Evolutionary conservation across 2,329 filamentous ascomycete genomes (phyloP).

Genomic region (Berkeleyomyces rouxiae): DNA sequence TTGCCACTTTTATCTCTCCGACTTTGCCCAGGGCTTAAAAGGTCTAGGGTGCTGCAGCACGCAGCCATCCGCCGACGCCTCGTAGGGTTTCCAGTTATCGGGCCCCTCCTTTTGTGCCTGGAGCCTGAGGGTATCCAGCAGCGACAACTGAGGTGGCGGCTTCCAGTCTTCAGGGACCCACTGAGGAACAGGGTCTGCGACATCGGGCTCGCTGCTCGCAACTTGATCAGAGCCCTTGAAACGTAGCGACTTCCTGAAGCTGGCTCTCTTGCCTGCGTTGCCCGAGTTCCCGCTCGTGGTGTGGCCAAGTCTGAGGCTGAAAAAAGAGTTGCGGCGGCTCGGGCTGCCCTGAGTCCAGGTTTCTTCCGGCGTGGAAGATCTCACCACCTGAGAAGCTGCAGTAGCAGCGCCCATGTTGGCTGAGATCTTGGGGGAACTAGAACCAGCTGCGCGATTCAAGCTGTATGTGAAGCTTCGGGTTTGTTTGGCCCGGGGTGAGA

Average conservation of each 20-base stretch:
- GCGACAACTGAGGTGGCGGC: constrained; percentile 1
- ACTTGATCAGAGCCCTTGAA: not conserved
- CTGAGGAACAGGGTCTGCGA: not conserved
- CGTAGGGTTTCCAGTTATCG: constrained; percentile 1
- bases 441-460: not conserved
- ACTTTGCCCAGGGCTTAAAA: not conserved
- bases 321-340: not conserved
- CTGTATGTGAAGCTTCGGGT: not conserved
- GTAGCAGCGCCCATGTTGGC: not conserved
- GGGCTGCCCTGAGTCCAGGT: not conserved
- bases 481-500: constrained; percentile 6
- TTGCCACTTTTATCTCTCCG: constrained; percentile 4
- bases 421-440: not conserved
- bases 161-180: constrained; percentile 9
- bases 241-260: not conserved
- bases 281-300: not conserved
- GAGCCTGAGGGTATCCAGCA: constrained; percentile 2
- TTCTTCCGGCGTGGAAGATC: not conserved
- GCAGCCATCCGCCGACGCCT: not conserved
- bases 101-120: not conserved
- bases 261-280: not conserved
- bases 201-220: not conserved
- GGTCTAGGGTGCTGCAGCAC: constrained; percentile 8
- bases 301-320: not conserved
- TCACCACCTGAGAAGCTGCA: not conserved